Percentiles rank a stretch among this genome's conserved stretches.
Evolutionary conservation across 106 monocot species (phyloP).

Genomic region (Vanilla planifolia): DNA sequence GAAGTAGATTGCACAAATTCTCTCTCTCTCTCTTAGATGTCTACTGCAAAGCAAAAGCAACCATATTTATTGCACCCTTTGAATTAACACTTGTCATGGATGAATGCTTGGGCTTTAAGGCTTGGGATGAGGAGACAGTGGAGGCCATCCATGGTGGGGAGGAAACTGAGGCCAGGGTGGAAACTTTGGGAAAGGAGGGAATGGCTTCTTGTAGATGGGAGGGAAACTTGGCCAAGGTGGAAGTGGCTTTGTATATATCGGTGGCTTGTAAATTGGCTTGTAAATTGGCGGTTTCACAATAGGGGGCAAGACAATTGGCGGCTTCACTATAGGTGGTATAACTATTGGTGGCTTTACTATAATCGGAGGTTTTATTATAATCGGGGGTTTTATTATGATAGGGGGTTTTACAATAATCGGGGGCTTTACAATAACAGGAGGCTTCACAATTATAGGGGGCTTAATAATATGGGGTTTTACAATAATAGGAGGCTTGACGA

Average conservation of each 20-base stretch:
- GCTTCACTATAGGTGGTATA: neutral
- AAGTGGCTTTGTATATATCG: neutral
- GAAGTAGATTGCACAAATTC: too few species aligned
- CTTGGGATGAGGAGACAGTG: neutral
- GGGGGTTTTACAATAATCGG: neutral
- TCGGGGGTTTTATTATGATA: neutral
- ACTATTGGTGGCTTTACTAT: neutral
- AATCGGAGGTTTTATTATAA: neutral
- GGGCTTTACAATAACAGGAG: neutral
- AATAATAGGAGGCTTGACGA: neutral
- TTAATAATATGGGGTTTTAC: neutral
- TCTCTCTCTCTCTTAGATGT: too few species aligned
- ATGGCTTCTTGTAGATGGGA: conserved; percentile 1
- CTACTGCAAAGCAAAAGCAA: too few species aligned
- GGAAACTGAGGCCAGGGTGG: too few species aligned
- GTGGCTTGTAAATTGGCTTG: conserved; percentile 3
- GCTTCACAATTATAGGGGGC: neutral
- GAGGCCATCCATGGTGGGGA: conserved; percentile 1
- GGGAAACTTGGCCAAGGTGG: neutral
- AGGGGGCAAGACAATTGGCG: neutral
- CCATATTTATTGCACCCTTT: too few species aligned
- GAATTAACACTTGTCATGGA: too few species aligned
- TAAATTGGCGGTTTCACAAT: too few species aligned
- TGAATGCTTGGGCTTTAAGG: too few species aligned
- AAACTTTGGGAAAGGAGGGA: neutral